Evolutionary conservation across 1,284 basidiomycete species (phyloP).

Genomic region (Afroboletus lepidellus): DNA sequence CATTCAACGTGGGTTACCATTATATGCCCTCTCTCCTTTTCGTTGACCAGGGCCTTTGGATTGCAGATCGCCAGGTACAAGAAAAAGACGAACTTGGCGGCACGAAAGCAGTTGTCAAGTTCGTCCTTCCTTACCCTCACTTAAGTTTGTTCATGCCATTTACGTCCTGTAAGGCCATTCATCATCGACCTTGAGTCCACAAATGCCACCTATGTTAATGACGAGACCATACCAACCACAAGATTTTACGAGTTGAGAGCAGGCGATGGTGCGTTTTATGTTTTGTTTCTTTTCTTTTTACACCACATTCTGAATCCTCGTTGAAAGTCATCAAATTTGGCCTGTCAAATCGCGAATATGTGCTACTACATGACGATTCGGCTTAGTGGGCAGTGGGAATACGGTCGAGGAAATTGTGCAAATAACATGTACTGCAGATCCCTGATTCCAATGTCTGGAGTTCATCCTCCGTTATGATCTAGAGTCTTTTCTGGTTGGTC

Average conservation of each 20-base stretch:
- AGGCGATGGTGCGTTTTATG: slow-evolving; percentile 70
- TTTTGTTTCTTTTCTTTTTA: not conserved
- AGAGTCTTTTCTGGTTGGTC: slow-evolving; percentile 3
- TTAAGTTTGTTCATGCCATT: slow-evolving; percentile 5
- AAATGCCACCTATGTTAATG: slow-evolving; percentile 93
- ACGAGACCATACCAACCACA: slow-evolving; percentile 78
- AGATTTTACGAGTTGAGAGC: slow-evolving; percentile 89
- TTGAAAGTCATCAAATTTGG: slow-evolving; percentile 87
- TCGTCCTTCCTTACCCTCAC: slow-evolving; percentile 29
- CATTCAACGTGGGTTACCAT: slow-evolving; percentile 72
- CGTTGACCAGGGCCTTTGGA: slow-evolving; percentile 9
- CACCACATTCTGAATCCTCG: slow-evolving; percentile 8
- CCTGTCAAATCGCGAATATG: slow-evolving; percentile 84
- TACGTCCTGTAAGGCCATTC: slow-evolving; percentile 66
- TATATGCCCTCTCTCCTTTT: not conserved
- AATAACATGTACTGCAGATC: not conserved
- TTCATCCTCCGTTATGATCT: too few relatives aligned
- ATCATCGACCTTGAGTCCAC: slow-evolving; percentile 97
- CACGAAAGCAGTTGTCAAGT: slow-evolving; percentile 79
- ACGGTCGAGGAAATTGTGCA: not conserved
- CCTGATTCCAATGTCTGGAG: slow-evolving; percentile 1
- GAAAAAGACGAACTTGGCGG: slow-evolving; percentile 89
- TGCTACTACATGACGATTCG: slow-evolving; percentile 81
- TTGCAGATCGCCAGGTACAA: slow-evolving; percentile 73
- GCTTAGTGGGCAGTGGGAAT: slow-evolving; percentile 31